Evolutionary conservation across 169 alveolate species (phyloP).

Genomic region (Besnoitia besnoiti): DNA sequence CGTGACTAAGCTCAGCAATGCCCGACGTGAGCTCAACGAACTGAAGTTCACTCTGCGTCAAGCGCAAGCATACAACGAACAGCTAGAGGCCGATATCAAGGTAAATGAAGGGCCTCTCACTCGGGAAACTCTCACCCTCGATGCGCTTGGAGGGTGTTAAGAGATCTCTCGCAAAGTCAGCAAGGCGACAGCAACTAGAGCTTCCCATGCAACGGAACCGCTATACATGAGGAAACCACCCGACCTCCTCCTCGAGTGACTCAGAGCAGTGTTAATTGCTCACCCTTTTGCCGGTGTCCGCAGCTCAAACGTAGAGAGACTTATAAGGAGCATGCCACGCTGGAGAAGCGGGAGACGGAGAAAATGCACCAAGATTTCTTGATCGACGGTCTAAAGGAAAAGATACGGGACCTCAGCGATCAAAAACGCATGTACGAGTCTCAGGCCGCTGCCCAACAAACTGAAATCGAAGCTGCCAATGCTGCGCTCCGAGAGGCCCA

Average conservation of each 20-base stretch:
- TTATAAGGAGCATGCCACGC: slow-evolving; percentile 86
- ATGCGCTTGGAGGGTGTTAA: too few species aligned
- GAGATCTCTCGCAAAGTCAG: too few species aligned
- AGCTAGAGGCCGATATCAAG: slow-evolving; percentile 85
- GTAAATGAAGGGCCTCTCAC: slow-evolving; percentile 8
- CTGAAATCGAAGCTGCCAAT: slow-evolving; percentile 87
- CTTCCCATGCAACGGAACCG: too few species aligned
- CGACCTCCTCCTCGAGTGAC: too few species aligned
- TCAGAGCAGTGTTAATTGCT: too few species aligned
- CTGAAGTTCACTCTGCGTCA: slow-evolving; percentile 85
- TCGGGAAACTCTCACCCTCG: too few species aligned
- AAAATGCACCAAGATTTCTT: slow-evolving; percentile 87
- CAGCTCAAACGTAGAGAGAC: slow-evolving; percentile 82
- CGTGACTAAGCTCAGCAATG: slow-evolving; percentile 79
- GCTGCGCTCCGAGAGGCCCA: slow-evolving; percentile 85
- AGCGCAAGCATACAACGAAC: slow-evolving; percentile 81
- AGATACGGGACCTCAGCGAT: slow-evolving; percentile 84
- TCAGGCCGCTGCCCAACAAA: slow-evolving; percentile 83
- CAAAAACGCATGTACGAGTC: slow-evolving; percentile 82
- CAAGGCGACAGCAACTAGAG: too few species aligned
- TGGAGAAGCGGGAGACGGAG: slow-evolving; percentile 80
- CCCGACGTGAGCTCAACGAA: slow-evolving; percentile 89
- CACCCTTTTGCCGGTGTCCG: neutral
- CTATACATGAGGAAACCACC: too few species aligned
- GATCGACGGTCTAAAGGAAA: slow-evolving; percentile 86